Base-by-base conservation (phyloP, 192 early-diverging fungal genomes). In the Phlyctochytrium bullatum region DNA sequence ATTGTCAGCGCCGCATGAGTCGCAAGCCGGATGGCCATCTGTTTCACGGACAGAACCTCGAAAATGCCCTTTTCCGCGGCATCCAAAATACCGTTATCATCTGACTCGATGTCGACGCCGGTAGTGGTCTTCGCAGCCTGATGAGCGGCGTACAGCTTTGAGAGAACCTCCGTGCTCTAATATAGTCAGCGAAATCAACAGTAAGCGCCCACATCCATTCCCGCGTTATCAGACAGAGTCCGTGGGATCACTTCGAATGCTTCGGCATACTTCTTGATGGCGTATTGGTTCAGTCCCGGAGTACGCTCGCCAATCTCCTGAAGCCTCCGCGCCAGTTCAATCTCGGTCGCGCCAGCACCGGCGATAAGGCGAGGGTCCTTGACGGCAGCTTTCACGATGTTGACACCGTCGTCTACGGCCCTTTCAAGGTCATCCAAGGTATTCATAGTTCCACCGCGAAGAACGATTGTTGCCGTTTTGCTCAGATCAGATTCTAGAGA, bases 341-440 rank as follows among this genome's bases (percentile, higher is more conserved):
- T 96, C 69, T 98, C 96, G 34, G 86, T 67, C 0, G 96, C 96
- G 67, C 95, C 95, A 52, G 95, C 96, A 71, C 96, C 96, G 51
- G 95, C 78, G 61, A 98, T 82, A 12, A 97, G 80, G 25, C 91
- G 88, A 35, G 76, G 60, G 77, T 97, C 92, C 75, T 90, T 92
- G 36, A 89, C 88, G 63, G 93, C 80, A 47, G 96, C 90, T 82
- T 97, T 98, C 71, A 98, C 86, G 28, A 92, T 88, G 74, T 97
- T 98, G 71, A 98, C 92, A 73, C 96, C 96, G 71, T 97, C 96
- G 77, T 98, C 96, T 32, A 98, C 84, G 20, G 96, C 95, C 57
- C 96, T 90, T 79, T 98, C 96, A 59, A 96, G 83, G 80, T 98
- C 96, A 69, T 98, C 96, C 74, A 98, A 87, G 64, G 87, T 79